Percentiles rank a stretch among this genome's conserved stretches.
These are phyloP conservation scores for Phytophthora sp. DNA, from an alignment of 352 stramenopile genomes.

Conservation along the genomic window DNA sequence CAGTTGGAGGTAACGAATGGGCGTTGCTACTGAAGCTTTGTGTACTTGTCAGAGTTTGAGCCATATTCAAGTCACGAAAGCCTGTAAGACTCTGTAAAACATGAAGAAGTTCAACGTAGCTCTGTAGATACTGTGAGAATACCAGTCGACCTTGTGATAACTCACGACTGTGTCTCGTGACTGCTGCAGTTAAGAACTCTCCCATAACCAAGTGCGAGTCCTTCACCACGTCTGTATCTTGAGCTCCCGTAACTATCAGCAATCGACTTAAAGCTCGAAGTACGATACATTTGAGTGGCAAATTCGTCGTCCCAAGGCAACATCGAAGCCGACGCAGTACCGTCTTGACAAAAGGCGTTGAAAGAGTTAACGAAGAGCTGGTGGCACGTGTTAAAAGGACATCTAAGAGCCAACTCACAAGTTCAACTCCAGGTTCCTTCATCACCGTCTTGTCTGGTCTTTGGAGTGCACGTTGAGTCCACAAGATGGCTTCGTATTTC, in stretches of 20 bases:
- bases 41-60: not conserved
- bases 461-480: constrained; percentile 75
- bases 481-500: constrained; percentile 69
- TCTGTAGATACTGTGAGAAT: constrained; percentile 77
- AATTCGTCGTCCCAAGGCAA: constrained; percentile 54
- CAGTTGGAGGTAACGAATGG: not conserved
- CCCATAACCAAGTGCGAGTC: constrained; percentile 23
- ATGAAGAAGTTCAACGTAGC: constrained; percentile 65
- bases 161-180: constrained; percentile 59
- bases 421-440: constrained; percentile 78
- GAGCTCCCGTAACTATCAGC: constrained; percentile 22
- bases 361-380: not conserved
- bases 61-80: not conserved
- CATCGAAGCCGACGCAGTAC: constrained; percentile 33
- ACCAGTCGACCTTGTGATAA: constrained; percentile 61
- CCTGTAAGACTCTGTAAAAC: constrained; percentile 20
- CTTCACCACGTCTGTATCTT: not conserved
- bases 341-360: constrained; percentile 1
- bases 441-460: constrained; percentile 52
- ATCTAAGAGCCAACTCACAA: constrained; percentile 73
- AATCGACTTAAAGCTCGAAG: constrained; percentile 61
- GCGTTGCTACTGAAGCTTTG: too few relatives aligned
- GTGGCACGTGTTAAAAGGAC: constrained; percentile 33
- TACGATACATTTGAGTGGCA: constrained; percentile 67
- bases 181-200: constrained; percentile 59